Percentiles rank a stretch among this genome's conserved stretches.
Conservation (phyloP, 768 basidiomycete genomes). For the Austroboletus festivus region DNA sequence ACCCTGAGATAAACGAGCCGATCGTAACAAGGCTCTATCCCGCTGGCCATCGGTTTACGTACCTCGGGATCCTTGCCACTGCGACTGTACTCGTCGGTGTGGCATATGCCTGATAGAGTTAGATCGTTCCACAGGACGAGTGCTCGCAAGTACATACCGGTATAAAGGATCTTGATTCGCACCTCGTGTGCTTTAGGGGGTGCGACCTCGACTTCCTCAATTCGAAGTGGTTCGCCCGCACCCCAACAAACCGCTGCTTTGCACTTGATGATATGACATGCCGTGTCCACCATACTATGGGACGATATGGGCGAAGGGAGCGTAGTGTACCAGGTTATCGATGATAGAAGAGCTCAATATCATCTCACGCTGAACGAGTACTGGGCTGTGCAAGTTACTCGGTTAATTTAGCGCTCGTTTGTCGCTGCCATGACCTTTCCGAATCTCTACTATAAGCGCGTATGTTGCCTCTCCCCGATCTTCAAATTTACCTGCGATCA, state of each 20-base stretch:
- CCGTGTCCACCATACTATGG: constrained; percentile 63
- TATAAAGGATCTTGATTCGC: constrained; percentile 87
- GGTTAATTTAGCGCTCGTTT: neutral
- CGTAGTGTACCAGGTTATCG: constrained; percentile 6
- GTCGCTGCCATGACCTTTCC: constrained; percentile 57
- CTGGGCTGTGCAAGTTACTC: no score
- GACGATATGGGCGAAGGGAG: constrained; percentile 19
- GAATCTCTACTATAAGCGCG: constrained; percentile 89
- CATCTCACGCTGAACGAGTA: no score
- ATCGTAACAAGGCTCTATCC: neutral
- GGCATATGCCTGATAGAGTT: constrained; percentile 71
- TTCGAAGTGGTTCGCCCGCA: constrained; percentile 77
- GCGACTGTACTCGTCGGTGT: constrained; percentile 97
- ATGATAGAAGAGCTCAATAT: no score
- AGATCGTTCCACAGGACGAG: constrained; percentile 4
- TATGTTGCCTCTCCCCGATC: constrained; percentile 37
- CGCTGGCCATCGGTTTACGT: constrained; percentile 13
- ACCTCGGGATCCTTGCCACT: constrained; percentile 96
- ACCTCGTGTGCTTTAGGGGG: constrained; percentile 91
- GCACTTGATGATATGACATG: constrained; percentile 76
- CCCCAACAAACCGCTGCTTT: constrained; percentile 97
- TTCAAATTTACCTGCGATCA: neutral
- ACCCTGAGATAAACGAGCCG: constrained; percentile 46
- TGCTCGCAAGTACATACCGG: constrained; percentile 49
- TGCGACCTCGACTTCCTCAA: constrained; percentile 92